phyloP scores from a whole-genome alignment of 2,329 filamentous ascomycete species.

The Ophiocordyceps camponoti-rufipedis region DNA sequence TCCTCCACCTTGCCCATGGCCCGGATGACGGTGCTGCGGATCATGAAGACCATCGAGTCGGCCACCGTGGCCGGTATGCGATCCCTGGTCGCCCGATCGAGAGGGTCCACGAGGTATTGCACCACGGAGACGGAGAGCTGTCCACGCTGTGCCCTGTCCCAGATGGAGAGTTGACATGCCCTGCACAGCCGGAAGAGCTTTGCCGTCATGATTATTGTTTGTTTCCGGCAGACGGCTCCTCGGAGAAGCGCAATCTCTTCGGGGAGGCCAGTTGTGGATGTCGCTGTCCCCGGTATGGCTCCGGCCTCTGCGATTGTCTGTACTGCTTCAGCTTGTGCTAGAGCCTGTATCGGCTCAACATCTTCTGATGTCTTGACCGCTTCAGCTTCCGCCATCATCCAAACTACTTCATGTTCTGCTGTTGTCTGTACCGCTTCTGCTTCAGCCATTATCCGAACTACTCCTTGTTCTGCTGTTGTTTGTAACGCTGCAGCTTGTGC shows the following conservation, averaged over 20 bases:
- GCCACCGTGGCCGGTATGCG: conserved; percentile 4
- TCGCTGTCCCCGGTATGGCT: no score
- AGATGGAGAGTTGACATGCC: background rate
- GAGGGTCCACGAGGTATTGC: conserved; percentile 5
- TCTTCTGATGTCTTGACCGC: no score
- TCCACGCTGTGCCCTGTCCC: conserved; percentile 2
- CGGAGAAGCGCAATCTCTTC: background rate
- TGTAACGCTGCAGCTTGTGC: no score
- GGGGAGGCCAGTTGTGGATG: background rate
- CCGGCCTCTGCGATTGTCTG: no score
- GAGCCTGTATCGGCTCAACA: no score
- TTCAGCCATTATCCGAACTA: no score
- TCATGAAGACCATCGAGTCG: conserved; percentile 4
- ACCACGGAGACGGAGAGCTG: conserved; percentile 3
- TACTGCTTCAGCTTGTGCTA: no score
- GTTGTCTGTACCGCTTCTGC: no score
- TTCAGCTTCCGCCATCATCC: no score
- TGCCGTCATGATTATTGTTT: background rate
- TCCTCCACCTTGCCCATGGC: conserved; percentile 3
- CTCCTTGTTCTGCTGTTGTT: no score
- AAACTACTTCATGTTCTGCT: no score
- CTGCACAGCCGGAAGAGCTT: background rate
- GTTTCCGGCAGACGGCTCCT: background rate
- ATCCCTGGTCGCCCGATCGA: conserved; percentile 4
- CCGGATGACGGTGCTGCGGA: conserved; percentile 6